Conservation (phyloP, 805 yeast genomes). For the Yamadazyma philogaea region DNA sequence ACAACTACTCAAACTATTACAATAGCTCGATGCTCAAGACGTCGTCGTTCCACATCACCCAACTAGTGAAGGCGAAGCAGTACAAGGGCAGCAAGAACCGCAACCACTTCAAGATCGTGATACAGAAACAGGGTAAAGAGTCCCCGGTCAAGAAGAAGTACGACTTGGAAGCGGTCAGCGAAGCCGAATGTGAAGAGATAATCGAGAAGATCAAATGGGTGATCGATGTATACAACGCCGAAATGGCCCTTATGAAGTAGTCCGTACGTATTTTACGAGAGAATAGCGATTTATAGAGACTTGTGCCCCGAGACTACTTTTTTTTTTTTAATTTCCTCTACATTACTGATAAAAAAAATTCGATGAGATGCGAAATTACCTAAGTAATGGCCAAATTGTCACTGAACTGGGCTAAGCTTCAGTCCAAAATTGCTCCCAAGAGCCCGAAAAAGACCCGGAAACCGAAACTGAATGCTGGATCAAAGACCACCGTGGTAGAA, state of each 20-base stretch:
- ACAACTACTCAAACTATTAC: conserved; percentile 38
- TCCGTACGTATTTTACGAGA: too few relatives aligned
- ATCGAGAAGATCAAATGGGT: conserved; percentile 65
- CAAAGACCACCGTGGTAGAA: not conserved
- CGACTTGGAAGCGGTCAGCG: conserved; percentile 73
- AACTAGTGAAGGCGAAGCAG: conserved; percentile 71
- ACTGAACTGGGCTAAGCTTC: conserved; percentile 26
- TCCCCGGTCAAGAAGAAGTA: conserved; percentile 63
- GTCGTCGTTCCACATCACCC: conserved; percentile 80
- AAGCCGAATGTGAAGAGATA: conserved; percentile 66
- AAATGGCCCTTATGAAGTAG: conserved; percentile 11
- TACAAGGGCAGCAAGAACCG: conserved; percentile 62
- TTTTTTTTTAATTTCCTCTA: too few relatives aligned
- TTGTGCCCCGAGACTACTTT: too few relatives aligned
- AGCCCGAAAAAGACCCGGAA: not conserved
- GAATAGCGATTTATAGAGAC: too few relatives aligned
- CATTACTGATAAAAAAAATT: not conserved
- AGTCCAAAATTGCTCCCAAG: conserved; percentile 13
- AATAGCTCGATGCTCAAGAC: conserved; percentile 79
- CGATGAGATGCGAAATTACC: conserved; percentile 6
- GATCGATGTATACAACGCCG: conserved; percentile 46
- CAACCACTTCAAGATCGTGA: conserved; percentile 75
- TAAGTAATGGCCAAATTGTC: conserved; percentile 17
- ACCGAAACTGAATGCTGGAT: not conserved
- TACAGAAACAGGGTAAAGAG: conserved; percentile 35